Evolutionary conservation across 2,329 filamentous ascomycete species (phyloP).

Genomic region (Cadophora sp.): DNA sequence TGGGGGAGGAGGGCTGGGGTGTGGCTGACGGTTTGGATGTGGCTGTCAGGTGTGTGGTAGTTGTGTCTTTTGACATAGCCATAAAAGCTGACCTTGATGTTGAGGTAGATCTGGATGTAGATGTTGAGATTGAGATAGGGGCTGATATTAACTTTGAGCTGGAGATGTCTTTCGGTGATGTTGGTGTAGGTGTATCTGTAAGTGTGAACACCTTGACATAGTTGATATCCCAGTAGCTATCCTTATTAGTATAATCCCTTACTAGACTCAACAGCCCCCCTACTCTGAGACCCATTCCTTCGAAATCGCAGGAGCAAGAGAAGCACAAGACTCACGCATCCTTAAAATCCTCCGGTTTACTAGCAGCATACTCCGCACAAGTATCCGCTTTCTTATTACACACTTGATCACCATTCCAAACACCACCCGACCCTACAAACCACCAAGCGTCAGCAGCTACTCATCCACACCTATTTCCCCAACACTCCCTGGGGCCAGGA

Average conservation of each 20-base stretch:
- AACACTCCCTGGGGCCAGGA: not conserved
- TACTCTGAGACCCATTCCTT: too few species aligned
- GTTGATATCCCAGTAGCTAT: conserved; percentile 28
- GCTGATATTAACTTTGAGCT: not conserved
- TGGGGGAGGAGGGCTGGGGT: not conserved
- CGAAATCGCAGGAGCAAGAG: not conserved
- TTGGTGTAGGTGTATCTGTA: not conserved
- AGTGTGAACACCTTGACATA: conserved; percentile 24
- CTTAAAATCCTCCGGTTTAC: conserved; percentile 72
- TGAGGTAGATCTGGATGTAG: not conserved
- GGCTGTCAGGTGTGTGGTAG: not conserved
- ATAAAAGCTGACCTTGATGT: not conserved
- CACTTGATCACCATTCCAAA: conserved; percentile 12
- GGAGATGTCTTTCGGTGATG: not conserved
- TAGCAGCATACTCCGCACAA: conserved; percentile 75
- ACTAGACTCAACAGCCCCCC: not conserved
- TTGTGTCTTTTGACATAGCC: not conserved
- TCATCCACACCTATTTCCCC: too few species aligned
- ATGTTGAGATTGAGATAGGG: not conserved
- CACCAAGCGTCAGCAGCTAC: conserved; percentile 48
- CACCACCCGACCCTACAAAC: conserved; percentile 63
- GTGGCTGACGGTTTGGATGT: not conserved
- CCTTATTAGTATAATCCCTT: not conserved
- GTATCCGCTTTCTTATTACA: conserved; percentile 66
- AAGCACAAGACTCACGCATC: conserved; percentile 53